Evolutionary conservation across 768 basidiomycete genomes (phyloP).

Genomic region (Dictyophora rubrovolvata): DNA sequence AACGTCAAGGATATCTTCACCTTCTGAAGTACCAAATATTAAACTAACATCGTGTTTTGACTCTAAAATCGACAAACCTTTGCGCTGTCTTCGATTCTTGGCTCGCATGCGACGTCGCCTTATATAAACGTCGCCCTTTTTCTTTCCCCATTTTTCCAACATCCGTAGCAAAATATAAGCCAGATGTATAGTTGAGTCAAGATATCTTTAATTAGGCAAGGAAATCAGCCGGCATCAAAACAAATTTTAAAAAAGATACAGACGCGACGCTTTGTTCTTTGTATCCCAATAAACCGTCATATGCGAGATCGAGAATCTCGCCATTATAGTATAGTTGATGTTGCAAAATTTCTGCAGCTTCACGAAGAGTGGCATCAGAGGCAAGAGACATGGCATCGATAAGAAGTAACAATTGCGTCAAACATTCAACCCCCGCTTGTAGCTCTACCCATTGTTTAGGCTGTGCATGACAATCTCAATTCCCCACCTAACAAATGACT

Average conservation of each 20-base stretch:
- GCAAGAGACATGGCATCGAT: constrained; percentile 66
- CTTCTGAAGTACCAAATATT: constrained; percentile 10
- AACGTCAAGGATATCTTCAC: constrained; percentile 57
- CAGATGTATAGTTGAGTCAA: constrained; percentile 78
- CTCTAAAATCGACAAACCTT: background rate
- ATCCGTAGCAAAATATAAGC: constrained; percentile 78
- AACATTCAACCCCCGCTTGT: constrained; percentile 87
- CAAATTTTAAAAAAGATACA: constrained; percentile 10
- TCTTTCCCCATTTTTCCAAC: constrained; percentile 82
- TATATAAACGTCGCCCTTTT: constrained; percentile 66
- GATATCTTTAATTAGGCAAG: constrained; percentile 59
- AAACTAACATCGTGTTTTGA: background rate
- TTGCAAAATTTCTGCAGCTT: constrained; percentile 73
- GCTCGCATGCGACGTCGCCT: constrained; percentile 43
- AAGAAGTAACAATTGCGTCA: constrained; percentile 83
- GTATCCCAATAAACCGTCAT: constrained; percentile 69
- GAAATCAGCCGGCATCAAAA: background rate
- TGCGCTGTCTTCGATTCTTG: constrained; percentile 13
- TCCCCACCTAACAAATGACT: background rate
- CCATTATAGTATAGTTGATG: constrained; percentile 93
- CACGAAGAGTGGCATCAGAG: constrained; percentile 40
- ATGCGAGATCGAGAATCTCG: constrained; percentile 81
- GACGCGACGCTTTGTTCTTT: constrained; percentile 48
- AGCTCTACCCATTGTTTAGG: constrained; percentile 92
- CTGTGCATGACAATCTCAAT: constrained; percentile 28